phyloP scores from a whole-genome alignment of 2,329 filamentous ascomycete species.

The Orbilia javanica region DNA sequence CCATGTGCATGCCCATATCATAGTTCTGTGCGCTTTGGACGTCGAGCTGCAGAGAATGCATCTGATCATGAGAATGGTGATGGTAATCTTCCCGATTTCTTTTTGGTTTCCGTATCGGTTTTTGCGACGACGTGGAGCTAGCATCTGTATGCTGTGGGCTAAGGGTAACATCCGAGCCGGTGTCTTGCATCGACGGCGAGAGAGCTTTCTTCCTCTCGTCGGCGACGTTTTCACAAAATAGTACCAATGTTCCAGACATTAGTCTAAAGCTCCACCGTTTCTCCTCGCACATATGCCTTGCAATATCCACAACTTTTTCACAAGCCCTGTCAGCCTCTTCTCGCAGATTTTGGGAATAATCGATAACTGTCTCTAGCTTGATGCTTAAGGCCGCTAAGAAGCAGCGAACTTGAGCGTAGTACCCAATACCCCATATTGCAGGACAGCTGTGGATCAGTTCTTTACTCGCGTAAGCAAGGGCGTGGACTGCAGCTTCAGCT shows the following conservation, averaged over 20 bases:
- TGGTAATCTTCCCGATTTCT: conserved; percentile 27
- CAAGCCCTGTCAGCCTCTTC: conserved; percentile 56
- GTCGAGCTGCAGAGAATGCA: conserved; percentile 26
- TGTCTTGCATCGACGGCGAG: conserved; percentile 50
- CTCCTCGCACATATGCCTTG: conserved; percentile 60
- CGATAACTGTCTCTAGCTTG: conserved; percentile 59
- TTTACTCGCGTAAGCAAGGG: conserved; percentile 59
- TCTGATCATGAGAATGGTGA: conserved; percentile 23
- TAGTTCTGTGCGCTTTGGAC: conserved; percentile 19
- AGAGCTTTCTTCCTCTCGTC: conserved; percentile 40
- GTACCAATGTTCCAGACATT: conserved; percentile 60
- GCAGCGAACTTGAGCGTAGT: conserved; percentile 60
- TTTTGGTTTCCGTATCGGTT: conserved; percentile 23
- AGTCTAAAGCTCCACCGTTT: conserved; percentile 60
- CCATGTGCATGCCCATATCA: conserved; percentile 25
- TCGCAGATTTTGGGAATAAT: conserved; percentile 57
- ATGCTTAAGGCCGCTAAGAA: conserved; percentile 60
- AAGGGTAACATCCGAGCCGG: conserved; percentile 35
- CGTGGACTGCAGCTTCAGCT: conserved; percentile 57
- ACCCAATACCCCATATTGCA: conserved; percentile 61
- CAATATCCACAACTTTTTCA: conserved; percentile 59
- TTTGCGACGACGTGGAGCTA: conserved; percentile 41
- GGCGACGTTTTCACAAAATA: conserved; percentile 56
- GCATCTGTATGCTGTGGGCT: conserved; percentile 32
- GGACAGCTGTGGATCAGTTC: conserved; percentile 60